Evolutionary conservation across 2,329 filamentous ascomycete genomes (phyloP).

Genomic region (Colletotrichum paranaense): DNA sequence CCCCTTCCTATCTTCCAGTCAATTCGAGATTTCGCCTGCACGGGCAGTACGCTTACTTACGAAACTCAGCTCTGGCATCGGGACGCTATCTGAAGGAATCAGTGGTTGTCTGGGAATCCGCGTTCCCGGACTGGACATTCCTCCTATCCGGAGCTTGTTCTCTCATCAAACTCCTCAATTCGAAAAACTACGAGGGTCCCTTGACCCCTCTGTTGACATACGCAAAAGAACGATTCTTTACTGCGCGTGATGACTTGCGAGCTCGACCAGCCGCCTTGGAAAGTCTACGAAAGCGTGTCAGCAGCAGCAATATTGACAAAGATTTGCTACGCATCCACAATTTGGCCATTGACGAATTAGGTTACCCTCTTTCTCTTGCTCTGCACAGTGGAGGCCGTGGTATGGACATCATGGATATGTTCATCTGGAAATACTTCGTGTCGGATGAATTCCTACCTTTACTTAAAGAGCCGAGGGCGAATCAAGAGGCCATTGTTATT

Average conservation of each 20-base stretch:
- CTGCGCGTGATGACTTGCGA: constrained; percentile 16
- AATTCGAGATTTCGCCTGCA: not conserved
- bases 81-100: constrained; percentile 43
- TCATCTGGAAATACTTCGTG: constrained; percentile 52
- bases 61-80: constrained; percentile 38
- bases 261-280: constrained; percentile 27
- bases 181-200: constrained; percentile 26
- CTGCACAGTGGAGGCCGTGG: not conserved
- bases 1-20: not conserved
- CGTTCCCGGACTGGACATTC: constrained; percentile 46
- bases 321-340: constrained; percentile 35
- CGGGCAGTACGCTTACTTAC: not conserved
- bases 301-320: constrained; percentile 31
- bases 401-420: constrained; percentile 50
- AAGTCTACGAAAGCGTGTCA: constrained; percentile 35
- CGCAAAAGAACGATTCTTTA: constrained; percentile 38
- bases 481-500: constrained; percentile 46
- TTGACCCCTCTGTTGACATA: constrained; percentile 37
- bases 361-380: constrained; percentile 28
- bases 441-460: constrained; percentile 49
- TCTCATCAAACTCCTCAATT: constrained; percentile 39
- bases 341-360: constrained; percentile 34
- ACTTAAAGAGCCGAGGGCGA: constrained; percentile 39
- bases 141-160: constrained; percentile 43
- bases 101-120: constrained; percentile 42